These are phyloP conservation scores for Albophoma yamanashiensis DNA, from an alignment of 2,329 filamentous ascomycete species.

Conservation along the genomic window DNA sequence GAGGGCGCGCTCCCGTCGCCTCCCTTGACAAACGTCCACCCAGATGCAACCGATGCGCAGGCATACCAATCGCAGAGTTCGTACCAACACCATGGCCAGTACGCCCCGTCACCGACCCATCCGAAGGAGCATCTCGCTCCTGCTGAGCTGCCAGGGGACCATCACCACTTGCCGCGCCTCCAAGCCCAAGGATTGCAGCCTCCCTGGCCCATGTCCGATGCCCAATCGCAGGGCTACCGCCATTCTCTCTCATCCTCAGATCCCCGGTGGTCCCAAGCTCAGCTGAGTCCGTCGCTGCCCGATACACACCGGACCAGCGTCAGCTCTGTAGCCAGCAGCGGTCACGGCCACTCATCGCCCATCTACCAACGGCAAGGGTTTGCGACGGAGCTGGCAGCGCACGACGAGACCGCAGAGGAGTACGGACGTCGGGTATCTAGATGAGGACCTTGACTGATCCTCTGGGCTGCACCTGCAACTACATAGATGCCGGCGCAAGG, in stretches of 20 bases:
- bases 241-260: conserved; percentile 15
- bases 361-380: conserved; percentile 29
- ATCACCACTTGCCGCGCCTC: conserved; percentile 24
- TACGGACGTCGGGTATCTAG: conserved; percentile 9
- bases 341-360: conserved; percentile 23
- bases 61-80: conserved; percentile 6
- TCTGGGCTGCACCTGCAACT: not conserved
- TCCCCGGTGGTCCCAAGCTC: conserved; percentile 30
- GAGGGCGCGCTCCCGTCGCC: not conserved
- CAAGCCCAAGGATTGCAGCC: conserved; percentile 14
- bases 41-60: not conserved
- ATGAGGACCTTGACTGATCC: not conserved
- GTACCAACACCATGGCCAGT: conserved; percentile 9
- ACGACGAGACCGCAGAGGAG: conserved; percentile 37
- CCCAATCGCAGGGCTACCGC: conserved; percentile 3
- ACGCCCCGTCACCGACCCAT: conserved; percentile 12
- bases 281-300: conserved; percentile 12
- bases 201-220: conserved; percentile 11
- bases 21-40: not conserved
- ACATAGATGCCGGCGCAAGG: not conserved
- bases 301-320: conserved; percentile 15
- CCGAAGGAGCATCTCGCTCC: conserved; percentile 15
- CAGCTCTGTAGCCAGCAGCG: conserved; percentile 12
- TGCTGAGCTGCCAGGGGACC: conserved; percentile 40
- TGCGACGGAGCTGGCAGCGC: conserved; percentile 32